Evolutionary conservation across 2,329 filamentous ascomycete species (phyloP).

Genomic region (Diaporthe velutina): DNA sequence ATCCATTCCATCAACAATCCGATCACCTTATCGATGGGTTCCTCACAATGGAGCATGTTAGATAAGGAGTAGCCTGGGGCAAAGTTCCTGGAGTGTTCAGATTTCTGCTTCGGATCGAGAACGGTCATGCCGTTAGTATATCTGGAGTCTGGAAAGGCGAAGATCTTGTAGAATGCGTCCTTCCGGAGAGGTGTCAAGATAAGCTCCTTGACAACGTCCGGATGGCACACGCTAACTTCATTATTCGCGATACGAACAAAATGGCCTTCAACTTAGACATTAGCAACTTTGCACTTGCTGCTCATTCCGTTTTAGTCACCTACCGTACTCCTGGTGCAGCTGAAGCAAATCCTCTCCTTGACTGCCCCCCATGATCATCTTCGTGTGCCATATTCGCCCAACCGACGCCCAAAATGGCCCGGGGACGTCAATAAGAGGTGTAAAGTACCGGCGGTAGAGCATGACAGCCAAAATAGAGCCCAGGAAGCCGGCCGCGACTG

Average conservation of each 20-base stretch:
- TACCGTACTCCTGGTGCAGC: constrained; percentile 52
- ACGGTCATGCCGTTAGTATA: constrained; percentile 57
- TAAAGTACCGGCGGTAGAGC: constrained; percentile 49
- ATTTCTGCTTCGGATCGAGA: constrained; percentile 50
- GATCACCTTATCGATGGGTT: constrained; percentile 37
- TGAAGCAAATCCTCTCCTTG: constrained; percentile 51
- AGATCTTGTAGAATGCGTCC: constrained; percentile 46
- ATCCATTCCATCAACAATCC: constrained; percentile 40
- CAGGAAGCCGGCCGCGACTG: neutral
- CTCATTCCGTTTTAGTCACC: neutral
- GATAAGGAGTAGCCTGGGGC: constrained; percentile 49
- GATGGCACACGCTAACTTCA: constrained; percentile 58
- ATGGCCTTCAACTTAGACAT: constrained; percentile 27
- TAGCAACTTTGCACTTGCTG: neutral
- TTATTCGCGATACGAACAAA: constrained; percentile 59
- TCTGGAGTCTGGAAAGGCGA: constrained; percentile 56
- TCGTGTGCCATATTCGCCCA: constrained; percentile 55
- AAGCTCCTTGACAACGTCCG: constrained; percentile 55
- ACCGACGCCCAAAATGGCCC: constrained; percentile 57
- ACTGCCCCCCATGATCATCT: constrained; percentile 53
- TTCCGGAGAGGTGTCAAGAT: constrained; percentile 55
- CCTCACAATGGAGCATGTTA: constrained; percentile 45
- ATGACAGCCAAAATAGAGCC: neutral
- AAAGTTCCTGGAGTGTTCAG: constrained; percentile 49
- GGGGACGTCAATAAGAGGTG: constrained; percentile 54